Evolutionary conservation across 2,329 filamentous ascomycete species (phyloP), one percentile per base, ranked within the genome.

Genomic region (Fusarium sublunatum): DNA sequence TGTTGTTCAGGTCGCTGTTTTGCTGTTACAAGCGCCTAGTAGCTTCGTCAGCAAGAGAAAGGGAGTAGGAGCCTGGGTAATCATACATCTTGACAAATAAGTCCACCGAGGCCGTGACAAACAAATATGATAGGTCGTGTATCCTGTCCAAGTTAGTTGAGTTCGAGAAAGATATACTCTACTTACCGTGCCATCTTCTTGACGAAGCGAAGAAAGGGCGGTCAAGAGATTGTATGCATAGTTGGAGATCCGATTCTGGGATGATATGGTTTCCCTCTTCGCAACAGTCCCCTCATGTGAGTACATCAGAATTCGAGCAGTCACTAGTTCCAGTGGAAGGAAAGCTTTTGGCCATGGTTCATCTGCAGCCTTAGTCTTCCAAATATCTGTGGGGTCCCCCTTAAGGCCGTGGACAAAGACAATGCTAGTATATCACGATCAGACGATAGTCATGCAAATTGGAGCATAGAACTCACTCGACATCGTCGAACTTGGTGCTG

Each of bases 41-140:
- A 22, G 7, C 13, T 12, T 31, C 5, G 13, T 51, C 0, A 64
- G 49, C 3, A 12, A 15, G 6, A 7, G 8, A 5, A 3, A 2
- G 4, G 24, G 5, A 9, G 2, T n/a, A 1, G 2, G 8, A 3
- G n/a, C n/a, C n/a, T n/a, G n/a, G 15, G 11, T 6, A 10, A 24
- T 6, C 22, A 24, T 56, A 67, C 65, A 53, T 68, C 65, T 39
- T 68, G 53, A 6, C 58, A 68, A 28, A 68, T 58, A 4, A 67
- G 31, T 7, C 64, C 64, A 0, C 64, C 64, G 1, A 67, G 36
- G 15, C 64, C 59, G 9, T 68, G 65, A 1, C 61, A 66, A 24
- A 68, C 10, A 8, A 68, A 68, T 2, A 68, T 53, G 1, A 68
- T 66, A 0, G 65, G 61, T 0, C 65, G 34, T 0, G 39, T 35